Conservation (phyloP, 805 yeast species). For the Wickerhamomyces hampshirensis region DNA sequence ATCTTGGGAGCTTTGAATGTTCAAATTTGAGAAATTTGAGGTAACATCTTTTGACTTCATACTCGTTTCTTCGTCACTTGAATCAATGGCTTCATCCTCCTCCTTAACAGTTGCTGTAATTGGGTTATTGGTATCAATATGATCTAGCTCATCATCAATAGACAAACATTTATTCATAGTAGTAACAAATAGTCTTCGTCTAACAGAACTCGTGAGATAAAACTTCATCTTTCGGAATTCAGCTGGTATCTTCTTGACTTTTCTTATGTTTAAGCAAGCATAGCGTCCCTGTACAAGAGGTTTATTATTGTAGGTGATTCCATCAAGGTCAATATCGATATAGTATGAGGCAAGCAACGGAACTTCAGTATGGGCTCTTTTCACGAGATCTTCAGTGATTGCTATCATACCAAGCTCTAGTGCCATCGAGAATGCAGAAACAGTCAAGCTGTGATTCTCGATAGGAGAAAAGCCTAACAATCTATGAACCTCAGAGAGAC, state of each 20-base stretch:
- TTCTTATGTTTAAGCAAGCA: not conserved
- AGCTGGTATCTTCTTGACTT: not conserved
- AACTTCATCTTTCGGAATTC: not conserved
- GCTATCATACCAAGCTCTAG: not conserved
- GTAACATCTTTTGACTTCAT: constrained; percentile 2
- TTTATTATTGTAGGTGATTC: constrained; percentile 4
- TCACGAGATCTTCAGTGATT: not conserved
- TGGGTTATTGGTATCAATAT: not conserved
- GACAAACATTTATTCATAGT: constrained; percentile 13
- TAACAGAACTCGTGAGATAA: not conserved
- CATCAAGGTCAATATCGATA: constrained; percentile 10
- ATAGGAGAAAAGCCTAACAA: constrained; percentile 13
- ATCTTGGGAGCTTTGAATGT: constrained; percentile 2
- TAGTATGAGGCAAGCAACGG: constrained; percentile 4
- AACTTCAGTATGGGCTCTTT: constrained; percentile 2
- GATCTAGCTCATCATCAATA: constrained; percentile 13
- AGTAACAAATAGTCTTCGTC: constrained; percentile 5
- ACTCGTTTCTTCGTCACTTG: not conserved
- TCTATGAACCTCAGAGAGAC: constrained; percentile 11
- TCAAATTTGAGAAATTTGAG: constrained; percentile 3
- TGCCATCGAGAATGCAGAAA: not conserved
- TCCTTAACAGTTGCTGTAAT: not conserved
- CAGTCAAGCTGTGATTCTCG: not conserved
- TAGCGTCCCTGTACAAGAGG: constrained; percentile 1
- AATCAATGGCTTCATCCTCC: not conserved